Percentiles rank a stretch among this genome's conserved stretches.
These are phyloP conservation scores for Mesembryanthemum crystallinum DNA, from an alignment of 148 eudicot genomes.

Conservation along the genomic window DNA sequence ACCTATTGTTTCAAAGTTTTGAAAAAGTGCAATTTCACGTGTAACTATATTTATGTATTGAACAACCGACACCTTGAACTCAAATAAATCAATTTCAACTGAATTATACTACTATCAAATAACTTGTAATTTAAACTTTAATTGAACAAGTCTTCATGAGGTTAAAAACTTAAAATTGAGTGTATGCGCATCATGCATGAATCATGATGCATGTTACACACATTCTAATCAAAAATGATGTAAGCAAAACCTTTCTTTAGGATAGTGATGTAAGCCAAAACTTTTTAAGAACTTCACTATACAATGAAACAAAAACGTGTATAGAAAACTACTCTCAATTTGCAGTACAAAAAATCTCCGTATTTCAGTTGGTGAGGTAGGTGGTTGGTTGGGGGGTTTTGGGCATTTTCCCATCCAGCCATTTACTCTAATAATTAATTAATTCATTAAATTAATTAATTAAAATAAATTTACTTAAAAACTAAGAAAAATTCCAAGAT, in stretches of 20 bases:
- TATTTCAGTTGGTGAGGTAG: constrained; percentile 20
- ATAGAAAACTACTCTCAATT: not conserved
- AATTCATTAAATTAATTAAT: too few species aligned
- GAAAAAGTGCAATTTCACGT: too few species aligned
- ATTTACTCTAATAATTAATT: not conserved
- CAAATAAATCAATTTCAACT: too few species aligned
- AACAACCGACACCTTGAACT: too few species aligned
- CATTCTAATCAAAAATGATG: not conserved
- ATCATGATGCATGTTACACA: not conserved
- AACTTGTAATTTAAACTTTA: too few species aligned
- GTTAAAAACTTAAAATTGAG: not conserved
- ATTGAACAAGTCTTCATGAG: not conserved
- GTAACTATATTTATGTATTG: too few species aligned
- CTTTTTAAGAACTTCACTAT: not conserved
- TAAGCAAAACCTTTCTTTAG: not conserved
- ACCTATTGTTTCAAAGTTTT: too few species aligned
- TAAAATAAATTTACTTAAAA: too few species aligned
- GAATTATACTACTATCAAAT: too few species aligned
- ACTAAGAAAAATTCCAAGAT: constrained; percentile 14
- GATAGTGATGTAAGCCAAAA: not conserved
- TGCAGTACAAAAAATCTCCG: not conserved
- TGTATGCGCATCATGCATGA: not conserved
- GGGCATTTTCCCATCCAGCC: constrained; percentile 1
- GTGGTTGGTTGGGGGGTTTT: constrained; percentile 18
- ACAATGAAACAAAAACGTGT: constrained; percentile 16